These are phyloP conservation scores for Lentinula detonsa DNA, from an alignment of 768 basidiomycete species.

Conservation along the genomic window DNA sequence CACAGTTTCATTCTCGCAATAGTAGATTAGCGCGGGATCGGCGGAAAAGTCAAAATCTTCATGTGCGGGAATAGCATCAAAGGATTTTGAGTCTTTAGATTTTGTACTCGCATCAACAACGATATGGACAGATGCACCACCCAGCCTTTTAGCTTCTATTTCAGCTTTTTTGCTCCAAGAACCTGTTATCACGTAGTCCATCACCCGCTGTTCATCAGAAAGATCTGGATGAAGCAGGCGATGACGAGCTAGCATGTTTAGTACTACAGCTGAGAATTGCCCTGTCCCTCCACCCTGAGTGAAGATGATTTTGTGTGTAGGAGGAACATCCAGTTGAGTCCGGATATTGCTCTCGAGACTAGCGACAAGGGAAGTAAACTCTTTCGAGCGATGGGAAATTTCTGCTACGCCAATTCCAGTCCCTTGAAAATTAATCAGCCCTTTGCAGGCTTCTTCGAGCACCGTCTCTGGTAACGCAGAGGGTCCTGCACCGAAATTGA, in stretches of 20 bases:
- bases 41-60: conserved; percentile 67
- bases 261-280: conserved; percentile 88
- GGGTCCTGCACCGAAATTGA: conserved; percentile 95
- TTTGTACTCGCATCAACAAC: conserved; percentile 63
- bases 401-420: conserved; percentile 97
- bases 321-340: conserved; percentile 72
- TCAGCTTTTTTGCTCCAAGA: conserved; percentile 87
- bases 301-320: conserved; percentile 83
- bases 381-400: conserved; percentile 90
- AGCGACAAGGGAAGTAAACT: conserved; percentile 70
- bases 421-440: conserved; percentile 83
- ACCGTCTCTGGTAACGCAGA: conserved; percentile 87
- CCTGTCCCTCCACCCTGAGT: conserved; percentile 90
- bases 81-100: conserved; percentile 62
- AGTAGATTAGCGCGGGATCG: conserved; percentile 90
- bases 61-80: conserved; percentile 75
- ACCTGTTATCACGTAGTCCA: conserved; percentile 93
- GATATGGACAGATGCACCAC: conserved; percentile 54
- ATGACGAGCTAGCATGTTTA: conserved; percentile 88
- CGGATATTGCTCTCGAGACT: conserved; percentile 63
- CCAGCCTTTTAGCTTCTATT: conserved; percentile 75
- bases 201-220: conserved; percentile 42
- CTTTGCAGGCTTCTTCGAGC: conserved; percentile 74
- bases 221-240: conserved; percentile 65
- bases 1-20: conserved; percentile 99